Evolutionary conservation across 2,329 filamentous ascomycete genomes (phyloP), one percentile per base, ranked within the genome.

Genomic region (Phyllosticta citribraziliensis): DNA sequence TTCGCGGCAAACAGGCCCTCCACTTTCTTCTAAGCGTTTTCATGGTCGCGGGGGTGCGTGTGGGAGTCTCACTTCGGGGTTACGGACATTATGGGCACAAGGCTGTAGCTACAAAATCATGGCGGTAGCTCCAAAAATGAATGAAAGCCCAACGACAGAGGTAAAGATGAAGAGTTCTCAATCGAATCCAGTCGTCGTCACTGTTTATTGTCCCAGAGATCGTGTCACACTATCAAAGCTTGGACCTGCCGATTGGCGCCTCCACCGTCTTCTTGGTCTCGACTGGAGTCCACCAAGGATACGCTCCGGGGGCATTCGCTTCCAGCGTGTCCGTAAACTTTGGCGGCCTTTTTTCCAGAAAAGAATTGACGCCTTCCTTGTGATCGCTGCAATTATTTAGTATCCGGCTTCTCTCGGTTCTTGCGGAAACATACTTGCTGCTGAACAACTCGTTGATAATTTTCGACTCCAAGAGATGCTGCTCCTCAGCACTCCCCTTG

Each of bases 1-100:
- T 99, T 96, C 84, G 85, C 88, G 77, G 86, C 91, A 76, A 90
- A 86, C 82, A 88, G 94, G 81, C 94, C 94, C 75, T 90, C 90
- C 75, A 99, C 94, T 79, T 97, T 97, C 85, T 94, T 91, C 85
- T 97, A 91, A 85, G 84, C 72, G 73, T 73, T 65, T 73, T 73
- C 57, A 69, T 67, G 68, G 70, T 70, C 72, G 70, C 72, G 69
- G 68, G 70, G 71, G 70, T 67, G 70, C 70, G 71, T 67, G 70
- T 68, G 70, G 68, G 64, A 56, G 52, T 55, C 52, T 50, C 33
- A 51, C 55, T 62, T 52, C 50, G 68, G 72, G 70, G 71, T 70
- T 69, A 67, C 68, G 69, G 72, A 71, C 67, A 72, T 73, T 71
- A 69, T 68, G 70, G 69, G 70, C 69, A 71, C 54, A 50, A 70